Conservation (phyloP, 371 early-diverging fungal species). For the Actinomucor elegans region DNA sequence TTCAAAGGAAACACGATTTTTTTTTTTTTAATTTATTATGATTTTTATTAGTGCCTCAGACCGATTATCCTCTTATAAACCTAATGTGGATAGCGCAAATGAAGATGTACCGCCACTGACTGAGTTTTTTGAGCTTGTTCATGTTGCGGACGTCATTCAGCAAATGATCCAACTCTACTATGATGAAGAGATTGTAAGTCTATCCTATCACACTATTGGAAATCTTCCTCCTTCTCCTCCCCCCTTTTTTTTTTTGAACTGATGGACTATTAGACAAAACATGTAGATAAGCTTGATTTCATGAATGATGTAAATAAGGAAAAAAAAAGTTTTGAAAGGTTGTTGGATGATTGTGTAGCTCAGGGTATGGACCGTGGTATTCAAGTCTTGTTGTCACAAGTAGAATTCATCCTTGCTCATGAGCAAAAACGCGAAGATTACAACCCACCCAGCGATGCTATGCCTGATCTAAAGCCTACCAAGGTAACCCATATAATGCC, state of each 20-base stretch:
- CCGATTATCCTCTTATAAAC: conserved; percentile 55
- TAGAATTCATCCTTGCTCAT: conserved; percentile 67
- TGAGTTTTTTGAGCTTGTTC: conserved; percentile 87
- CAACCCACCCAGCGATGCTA: conserved; percentile 57
- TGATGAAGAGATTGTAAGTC: conserved; percentile 71
- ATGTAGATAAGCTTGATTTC: conserved; percentile 85
- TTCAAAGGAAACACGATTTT: too few relatives aligned
- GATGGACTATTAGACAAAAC: conserved; percentile 28
- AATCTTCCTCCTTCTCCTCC: too few relatives aligned
- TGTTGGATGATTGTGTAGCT: conserved; percentile 85
- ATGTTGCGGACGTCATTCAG: conserved; percentile 82
- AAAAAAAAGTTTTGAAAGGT: conserved; percentile 78
- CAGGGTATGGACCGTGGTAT: conserved; percentile 89
- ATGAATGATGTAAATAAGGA: conserved; percentile 81
- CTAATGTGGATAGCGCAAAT: conserved; percentile 31
- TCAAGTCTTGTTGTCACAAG: conserved; percentile 74
- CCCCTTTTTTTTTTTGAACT: too few relatives aligned
- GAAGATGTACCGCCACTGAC: conserved; percentile 56
- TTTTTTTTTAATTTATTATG: too few relatives aligned
- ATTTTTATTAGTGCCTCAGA: conserved; percentile 60
- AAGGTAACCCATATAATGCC: too few relatives aligned
- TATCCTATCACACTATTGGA: too few relatives aligned
- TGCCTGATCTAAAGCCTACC: conserved; percentile 67
- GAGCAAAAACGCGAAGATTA: conserved; percentile 70
- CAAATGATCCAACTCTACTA: conserved; percentile 90